These are phyloP conservation scores for Venturia oleaginea DNA, from an alignment of 2,329 filamentous ascomycete species.

Conservation along the genomic window DNA sequence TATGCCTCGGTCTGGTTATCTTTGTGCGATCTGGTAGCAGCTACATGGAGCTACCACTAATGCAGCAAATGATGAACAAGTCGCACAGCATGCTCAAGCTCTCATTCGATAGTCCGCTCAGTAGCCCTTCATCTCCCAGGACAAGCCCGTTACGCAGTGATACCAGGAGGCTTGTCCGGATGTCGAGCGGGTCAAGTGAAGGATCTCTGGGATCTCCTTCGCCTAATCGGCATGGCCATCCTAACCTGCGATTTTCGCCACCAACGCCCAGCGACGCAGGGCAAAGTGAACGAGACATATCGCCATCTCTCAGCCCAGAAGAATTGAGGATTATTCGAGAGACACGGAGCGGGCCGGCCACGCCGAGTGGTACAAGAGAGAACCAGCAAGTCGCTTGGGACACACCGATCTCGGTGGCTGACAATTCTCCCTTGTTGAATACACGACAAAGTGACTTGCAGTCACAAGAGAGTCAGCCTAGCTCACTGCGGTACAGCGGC, in stretches of 20 bases:
- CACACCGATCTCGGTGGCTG: conserved; percentile 3
- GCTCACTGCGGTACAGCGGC: conserved; percentile 3
- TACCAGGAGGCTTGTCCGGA: conserved; percentile 5
- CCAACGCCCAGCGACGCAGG: conserved; percentile 8
- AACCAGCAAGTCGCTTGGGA: conserved; percentile 10
- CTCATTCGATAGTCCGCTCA: conserved; percentile 27
- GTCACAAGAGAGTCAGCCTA: conserved; percentile 8
- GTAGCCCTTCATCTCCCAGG: conserved; percentile 24
- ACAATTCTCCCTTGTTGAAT: neutral
- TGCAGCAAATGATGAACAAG: conserved; percentile 34
- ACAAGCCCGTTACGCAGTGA: conserved; percentile 5
- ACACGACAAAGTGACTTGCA: neutral
- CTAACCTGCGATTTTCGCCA: conserved; percentile 10
- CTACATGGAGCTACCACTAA: conserved; percentile 34
- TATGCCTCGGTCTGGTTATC: conserved; percentile 79
- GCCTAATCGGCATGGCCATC: conserved; percentile 1
- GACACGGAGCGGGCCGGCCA: conserved; percentile 36
- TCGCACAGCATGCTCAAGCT: conserved; percentile 24
- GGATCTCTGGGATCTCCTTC: conserved; percentile 7
- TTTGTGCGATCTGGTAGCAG: conserved; percentile 45
- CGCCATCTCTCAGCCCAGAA: conserved; percentile 17
- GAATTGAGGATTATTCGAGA: conserved; percentile 25
- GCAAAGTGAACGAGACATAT: conserved; percentile 1
- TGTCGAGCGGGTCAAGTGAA: neutral
- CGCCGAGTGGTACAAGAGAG: conserved; percentile 31